A percentile compares a stretch with the other conserved stretches of the same genome.
Conservation (phyloP, 441 rosid genomes). For the Euphorbia corollata region DNA sequence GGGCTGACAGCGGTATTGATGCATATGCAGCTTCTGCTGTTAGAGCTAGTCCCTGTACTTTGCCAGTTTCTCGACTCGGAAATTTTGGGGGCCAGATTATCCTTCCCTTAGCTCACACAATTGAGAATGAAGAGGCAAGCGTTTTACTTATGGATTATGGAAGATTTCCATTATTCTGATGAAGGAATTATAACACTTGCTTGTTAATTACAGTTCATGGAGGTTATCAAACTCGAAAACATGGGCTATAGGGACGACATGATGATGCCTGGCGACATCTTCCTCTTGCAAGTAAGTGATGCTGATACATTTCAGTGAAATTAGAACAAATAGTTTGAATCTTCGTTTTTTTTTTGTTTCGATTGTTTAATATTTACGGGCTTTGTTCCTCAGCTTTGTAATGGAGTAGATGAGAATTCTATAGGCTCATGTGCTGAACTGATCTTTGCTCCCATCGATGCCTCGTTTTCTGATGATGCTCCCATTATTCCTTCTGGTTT, state of each 20-base stretch:
- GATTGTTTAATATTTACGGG: not conserved
- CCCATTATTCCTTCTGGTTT: constrained; percentile 96
- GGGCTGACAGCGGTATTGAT: constrained; percentile 97
- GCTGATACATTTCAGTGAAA: not conserved
- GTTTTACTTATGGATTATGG: not conserved
- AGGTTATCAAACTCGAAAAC: constrained; percentile 84
- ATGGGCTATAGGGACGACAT: constrained; percentile 79
- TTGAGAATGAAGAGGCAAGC: constrained; percentile 92
- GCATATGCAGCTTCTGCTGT: constrained; percentile 91
- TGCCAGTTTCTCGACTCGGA: constrained; percentile 60
- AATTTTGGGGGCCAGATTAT: constrained; percentile 81
- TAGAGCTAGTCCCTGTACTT: constrained; percentile 75
- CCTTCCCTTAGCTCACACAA: constrained; percentile 87
- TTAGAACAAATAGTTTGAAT: not conserved
- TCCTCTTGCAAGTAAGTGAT: constrained; percentile 69
- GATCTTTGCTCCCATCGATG: constrained; percentile 91
- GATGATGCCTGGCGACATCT: constrained; percentile 69
- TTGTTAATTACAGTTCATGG: constrained; percentile 53
- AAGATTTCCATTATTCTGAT: not conserved
- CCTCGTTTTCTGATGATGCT: constrained; percentile 93
- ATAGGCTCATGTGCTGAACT: constrained; percentile 87
- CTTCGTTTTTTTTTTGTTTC: not conserved
- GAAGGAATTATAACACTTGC: not conserved
- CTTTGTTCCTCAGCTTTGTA: constrained; percentile 49
- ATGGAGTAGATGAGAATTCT: constrained; percentile 90